These are phyloP conservation scores for Byssothecium circinans DNA, from an alignment of 2,329 filamentous ascomycete genomes.

Conservation along the genomic window DNA sequence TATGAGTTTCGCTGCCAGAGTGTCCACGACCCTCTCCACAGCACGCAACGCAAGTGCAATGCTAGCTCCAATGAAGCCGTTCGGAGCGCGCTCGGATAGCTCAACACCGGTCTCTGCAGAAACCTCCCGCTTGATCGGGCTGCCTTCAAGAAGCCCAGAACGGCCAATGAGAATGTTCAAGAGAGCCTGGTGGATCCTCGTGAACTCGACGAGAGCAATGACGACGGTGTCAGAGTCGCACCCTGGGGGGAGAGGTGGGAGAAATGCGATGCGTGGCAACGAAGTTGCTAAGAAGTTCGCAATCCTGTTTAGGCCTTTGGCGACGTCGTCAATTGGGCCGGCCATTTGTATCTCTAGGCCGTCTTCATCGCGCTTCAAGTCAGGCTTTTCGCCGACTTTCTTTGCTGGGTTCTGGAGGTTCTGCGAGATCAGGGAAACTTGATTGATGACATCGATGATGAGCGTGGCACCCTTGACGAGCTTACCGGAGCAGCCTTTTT, in stretches of 20 bases:
- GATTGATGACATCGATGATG: conserved; percentile 18
- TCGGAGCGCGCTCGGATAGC: neutral
- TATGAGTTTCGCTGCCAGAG: conserved; percentile 8
- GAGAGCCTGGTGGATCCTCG: conserved; percentile 13
- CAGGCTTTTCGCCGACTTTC: conserved; percentile 3
- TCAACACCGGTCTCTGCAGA: neutral
- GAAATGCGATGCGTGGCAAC: conserved; percentile 1
- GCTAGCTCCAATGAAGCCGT: conserved; percentile 1
- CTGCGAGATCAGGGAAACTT: conserved; percentile 13
- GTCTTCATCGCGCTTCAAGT: neutral
- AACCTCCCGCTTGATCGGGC: neutral
- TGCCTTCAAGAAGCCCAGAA: conserved; percentile 3
- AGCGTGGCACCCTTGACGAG: conserved; percentile 6
- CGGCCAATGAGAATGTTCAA: conserved; percentile 15
- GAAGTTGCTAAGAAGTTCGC: neutral
- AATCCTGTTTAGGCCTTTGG: conserved; percentile 3
- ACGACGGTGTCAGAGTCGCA: conserved; percentile 6
- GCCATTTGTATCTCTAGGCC: neutral
- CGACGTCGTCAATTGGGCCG: conserved; percentile 4
- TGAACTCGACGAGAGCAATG: conserved; percentile 10
- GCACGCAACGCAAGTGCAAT: conserved; percentile 12
- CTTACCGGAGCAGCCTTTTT: conserved; percentile 6
- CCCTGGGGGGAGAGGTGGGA: neutral
- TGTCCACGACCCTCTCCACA: conserved; percentile 9
- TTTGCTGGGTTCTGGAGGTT: conserved; percentile 10